Evolutionary conservation across 2,329 filamentous ascomycete genomes (phyloP), one percentile per base, ranked within the genome.

Genomic region (Aureobasidium sp.): DNA sequence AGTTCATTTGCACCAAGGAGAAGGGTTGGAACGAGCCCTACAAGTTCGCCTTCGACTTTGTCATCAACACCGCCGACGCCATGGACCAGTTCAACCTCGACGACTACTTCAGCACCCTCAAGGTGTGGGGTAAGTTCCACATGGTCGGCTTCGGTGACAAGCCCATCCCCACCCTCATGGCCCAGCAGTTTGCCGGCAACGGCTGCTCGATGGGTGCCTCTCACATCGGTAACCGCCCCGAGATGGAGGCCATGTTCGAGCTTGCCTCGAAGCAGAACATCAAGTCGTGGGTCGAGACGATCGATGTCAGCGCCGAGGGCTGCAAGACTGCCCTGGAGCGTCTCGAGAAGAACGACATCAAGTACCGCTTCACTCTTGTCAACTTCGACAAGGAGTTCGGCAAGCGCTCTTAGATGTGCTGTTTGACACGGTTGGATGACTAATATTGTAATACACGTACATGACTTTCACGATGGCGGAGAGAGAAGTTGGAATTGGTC

Each of bases 91-190:
- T 90, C 76, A 84, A 90, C 70, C 77, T 90, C 36, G 75, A 76
- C 58, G 82, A 87, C 66, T 95, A 94, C 78, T 84, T 95, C 70
- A 84, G 83, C 64, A 83, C 91, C 69, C 82, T 95, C 72, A 91
- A 93, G 75, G 86, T 93, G 62, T 89, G 91, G 77, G 89, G 88
- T 63, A 83, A 82, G 71, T 94, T 89, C 84, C 84, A 93, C 73
- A 89, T 83, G 69, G 88, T 93, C 60, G 90, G 89, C 45, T 80
- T 94, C 70, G 90, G 90, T 3, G 89, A 91, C 72, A 87, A 90
- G 65, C 85, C 87, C 48, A 84, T 90, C 12, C 84, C 89, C 62
- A 76, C 80, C 61, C 81, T 94, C 67, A 86, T 84, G 76, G 87
- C 88, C 56, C 88, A 91, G 79, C 84, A 85, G 71, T 87, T 96